Evolutionary conservation across 306 rosid species (phyloP), one percentile per base, ranked within the genome.

Genomic region (Mimosa pudica): DNA sequence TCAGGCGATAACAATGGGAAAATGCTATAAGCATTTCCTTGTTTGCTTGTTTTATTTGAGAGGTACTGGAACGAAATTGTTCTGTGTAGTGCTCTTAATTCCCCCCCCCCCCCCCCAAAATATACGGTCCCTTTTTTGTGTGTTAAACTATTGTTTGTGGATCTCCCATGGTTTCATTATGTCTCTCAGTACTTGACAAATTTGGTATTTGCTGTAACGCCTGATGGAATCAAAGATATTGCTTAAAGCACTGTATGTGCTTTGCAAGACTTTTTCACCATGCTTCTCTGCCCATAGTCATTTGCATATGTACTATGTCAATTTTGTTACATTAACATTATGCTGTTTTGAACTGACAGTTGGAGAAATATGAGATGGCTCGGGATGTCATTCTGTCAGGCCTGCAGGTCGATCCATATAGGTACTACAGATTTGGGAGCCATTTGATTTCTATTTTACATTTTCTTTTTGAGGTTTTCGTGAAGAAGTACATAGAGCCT

Each of bases 341-440:
- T 5, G 65, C 80, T 83, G 58, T 69, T 44, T 83, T 82, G 62
- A 70, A 70, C 73, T 84, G 78, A 80, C 97, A 95, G 99, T 85
- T 93, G 81, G 99, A 95, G 90, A 93, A 88, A 81, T 93, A 88
- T 88, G 97, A 84, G 46, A 58, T 71, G 74, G 99, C 98, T 54
- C 90, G 91, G 77, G 99, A 90, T 84, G 95, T 82, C 74, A 89
- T 95, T 84, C 92, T 93, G 74, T 90, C 93, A 10, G 99, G 98
- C 76, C 99, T 95, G 85, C 98, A 93, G 81, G 82, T 90, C 67
- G 92, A 95, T 78, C 94, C 93, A 76, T 88, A 83, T 77, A 89
- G 99, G 99, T 95, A 89, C 79, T 80, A 41, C 52, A 18, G 71
- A 70, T 78, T 78, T 69, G 48, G 76, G 32, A 58, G n/a, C 41